phyloP scores from a whole-genome alignment of 495 filamentous ascomycete genomes.

The Hyphodiscus hymeniophilus region DNA sequence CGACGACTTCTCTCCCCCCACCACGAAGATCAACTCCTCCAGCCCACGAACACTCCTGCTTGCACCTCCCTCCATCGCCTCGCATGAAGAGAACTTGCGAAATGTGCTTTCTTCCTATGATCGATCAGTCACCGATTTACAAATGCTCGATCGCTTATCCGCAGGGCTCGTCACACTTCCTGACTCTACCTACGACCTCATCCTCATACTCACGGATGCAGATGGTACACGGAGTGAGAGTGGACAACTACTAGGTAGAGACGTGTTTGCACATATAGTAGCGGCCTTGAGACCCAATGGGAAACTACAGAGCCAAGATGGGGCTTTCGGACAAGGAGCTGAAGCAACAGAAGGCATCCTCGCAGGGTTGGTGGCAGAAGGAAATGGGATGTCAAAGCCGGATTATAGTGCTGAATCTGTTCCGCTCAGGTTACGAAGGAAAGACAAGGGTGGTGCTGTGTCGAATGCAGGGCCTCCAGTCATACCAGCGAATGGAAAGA shows the following conservation, averaged over 20 bases:
- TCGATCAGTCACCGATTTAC: constrained; percentile 71
- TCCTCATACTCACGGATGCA: constrained; percentile 75
- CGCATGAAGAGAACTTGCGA: constrained; percentile 37
- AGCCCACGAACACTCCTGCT: constrained; percentile 40
- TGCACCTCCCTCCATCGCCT: constrained; percentile 44
- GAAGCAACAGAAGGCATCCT: constrained; percentile 63
- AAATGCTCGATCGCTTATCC: constrained; percentile 95
- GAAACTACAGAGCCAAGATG: constrained; percentile 60
- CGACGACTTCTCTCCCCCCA: constrained; percentile 29
- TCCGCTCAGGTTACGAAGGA: constrained; percentile 61
- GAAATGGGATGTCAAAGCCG: constrained; percentile 62
- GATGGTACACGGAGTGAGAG: constrained; percentile 55
- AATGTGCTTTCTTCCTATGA: constrained; percentile 49
- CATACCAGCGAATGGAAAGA: constrained; percentile 24
- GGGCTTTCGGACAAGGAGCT: constrained; percentile 40
- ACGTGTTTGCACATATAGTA: constrained; percentile 60
- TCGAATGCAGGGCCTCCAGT: constrained; percentile 20
- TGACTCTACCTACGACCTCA: constrained; percentile 65
- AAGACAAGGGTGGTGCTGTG: constrained; percentile 39
- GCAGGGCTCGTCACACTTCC: constrained; percentile 76
- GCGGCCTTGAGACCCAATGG: constrained; percentile 64
- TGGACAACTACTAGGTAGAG: constrained; percentile 48
- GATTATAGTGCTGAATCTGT: constrained; percentile 58
- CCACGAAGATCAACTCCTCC: constrained; percentile 11
- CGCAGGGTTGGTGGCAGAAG: constrained; percentile 63